Evolutionary conservation across 371 early-diverging fungal species (phyloP).

Genomic region (Enterocytospora artemiae): DNA sequence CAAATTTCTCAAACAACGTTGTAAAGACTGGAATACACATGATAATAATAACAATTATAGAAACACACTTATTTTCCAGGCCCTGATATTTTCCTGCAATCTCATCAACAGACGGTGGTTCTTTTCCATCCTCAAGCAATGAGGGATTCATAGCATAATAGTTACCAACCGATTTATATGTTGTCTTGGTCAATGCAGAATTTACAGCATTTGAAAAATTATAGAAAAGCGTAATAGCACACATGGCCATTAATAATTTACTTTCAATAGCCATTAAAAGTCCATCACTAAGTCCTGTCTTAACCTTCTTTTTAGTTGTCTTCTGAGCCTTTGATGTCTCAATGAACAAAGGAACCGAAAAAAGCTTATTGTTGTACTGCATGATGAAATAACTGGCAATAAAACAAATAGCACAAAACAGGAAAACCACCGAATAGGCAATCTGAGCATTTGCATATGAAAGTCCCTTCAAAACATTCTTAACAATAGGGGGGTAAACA

Average conservation of each 20-base stretch:
- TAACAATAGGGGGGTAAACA: background rate
- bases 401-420: no score
- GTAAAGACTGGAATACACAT: background rate
- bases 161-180: background rate
- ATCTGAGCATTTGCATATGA: background rate
- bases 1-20: background rate
- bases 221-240: conserved; percentile 7
- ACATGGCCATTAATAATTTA: conserved; percentile 5
- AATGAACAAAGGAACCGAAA: background rate
- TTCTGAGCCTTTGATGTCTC: background rate
- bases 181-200: background rate
- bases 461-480: background rate
- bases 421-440: background rate
- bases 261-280: background rate
- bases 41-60: background rate
- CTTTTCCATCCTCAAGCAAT: background rate
- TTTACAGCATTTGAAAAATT: background rate
- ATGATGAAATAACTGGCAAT: no score
- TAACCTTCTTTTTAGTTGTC: conserved; percentile 10
- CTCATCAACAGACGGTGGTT: background rate
- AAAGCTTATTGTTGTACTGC: background rate
- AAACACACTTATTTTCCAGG: background rate
- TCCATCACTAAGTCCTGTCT: background rate
- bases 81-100: background rate
- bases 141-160: background rate